Base-by-base conservation (phyloP, 192 early-diverging fungal species). In the Entomortierella chlamydospora region DNA sequence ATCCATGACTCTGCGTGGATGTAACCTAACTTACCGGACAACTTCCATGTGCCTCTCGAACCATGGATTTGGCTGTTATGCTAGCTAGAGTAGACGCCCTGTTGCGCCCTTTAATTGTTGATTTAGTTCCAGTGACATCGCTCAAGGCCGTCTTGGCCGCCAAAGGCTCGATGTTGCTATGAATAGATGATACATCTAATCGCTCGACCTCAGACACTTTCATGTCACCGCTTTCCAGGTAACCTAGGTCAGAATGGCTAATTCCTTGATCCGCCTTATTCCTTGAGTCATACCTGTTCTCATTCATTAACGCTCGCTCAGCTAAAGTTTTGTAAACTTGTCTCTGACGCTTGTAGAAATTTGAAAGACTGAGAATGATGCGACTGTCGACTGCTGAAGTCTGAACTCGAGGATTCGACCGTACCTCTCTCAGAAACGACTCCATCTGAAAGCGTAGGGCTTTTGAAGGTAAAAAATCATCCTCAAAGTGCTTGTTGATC, bases 401-500 rank as follows among this genome's bases (percentile, higher is more conserved):
- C 18, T 80, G 60, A 0, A 87, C 73, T 4, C 54, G 29, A 23
- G 82, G 77, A 42, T 86, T 60, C 31, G 54, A 64, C 25, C 79
- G 79, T 43, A 89, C 63, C 31, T 83, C 71, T 25, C 74, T 73
- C 23, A 88, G 42, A 53, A 84, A 86, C 22, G 77, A 83, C 0
- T 74, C 83, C 56, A 87, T 76, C 23, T 83, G 81, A 42, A 85
- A 86, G n/a, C 87, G 79, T 2, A 88, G 62, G 7, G 83, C 70
- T 29, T 82, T 73, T 66, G 84, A 85, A 1, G 61, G 56, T 37
- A 74, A 70, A 52, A 89, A 89, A 39, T 89, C 88, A 28, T 85
- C 70, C 18, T 62, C 55, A 61, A 83, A 89, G 45, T 87, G 86
- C 53, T 83, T 82, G 29, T 80, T 82, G 30, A 89, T 71, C 88